Conservation (phyloP, 371 early-diverging fungal species). For the Mucor sp. region DNA sequence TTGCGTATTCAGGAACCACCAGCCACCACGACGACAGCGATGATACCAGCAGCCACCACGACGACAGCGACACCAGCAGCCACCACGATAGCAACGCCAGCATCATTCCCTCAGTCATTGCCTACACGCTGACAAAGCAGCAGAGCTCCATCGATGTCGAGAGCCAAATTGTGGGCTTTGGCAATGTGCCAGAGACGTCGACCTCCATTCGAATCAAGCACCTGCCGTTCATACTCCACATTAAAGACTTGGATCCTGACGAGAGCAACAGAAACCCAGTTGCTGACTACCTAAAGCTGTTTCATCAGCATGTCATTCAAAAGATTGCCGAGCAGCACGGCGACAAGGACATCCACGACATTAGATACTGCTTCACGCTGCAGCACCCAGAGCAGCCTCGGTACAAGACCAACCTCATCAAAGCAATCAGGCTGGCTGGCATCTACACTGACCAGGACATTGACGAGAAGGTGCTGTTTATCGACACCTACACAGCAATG, state of each 20-base stretch:
- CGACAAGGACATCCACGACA: background rate
- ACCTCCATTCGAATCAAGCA: background rate
- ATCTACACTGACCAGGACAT: conserved; percentile 5
- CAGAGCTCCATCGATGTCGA: background rate
- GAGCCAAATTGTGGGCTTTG: background rate
- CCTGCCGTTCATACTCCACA: background rate
- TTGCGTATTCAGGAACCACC: background rate
- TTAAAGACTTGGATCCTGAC: background rate
- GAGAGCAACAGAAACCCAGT: background rate
- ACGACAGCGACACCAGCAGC: background rate
- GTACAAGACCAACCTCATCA: background rate
- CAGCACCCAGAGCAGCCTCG: background rate
- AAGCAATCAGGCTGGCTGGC: background rate
- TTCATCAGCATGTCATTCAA: background rate
- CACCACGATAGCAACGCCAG: background rate
- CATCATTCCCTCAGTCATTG: background rate
- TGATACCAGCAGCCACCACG: background rate
- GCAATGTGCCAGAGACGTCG: conserved; percentile 4
- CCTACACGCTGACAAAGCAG: background rate
- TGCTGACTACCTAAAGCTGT: background rate
- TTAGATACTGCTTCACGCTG: conserved; percentile 15
- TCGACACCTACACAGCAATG: conserved; percentile 11
- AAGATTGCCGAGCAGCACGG: background rate
- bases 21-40: no score
- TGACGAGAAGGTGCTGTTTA: conserved; percentile 14